Evolutionary conservation across 192 early-diverging fungal species (phyloP), one percentile per base, ranked within the genome.

Genomic region (Podila epigama): DNA sequence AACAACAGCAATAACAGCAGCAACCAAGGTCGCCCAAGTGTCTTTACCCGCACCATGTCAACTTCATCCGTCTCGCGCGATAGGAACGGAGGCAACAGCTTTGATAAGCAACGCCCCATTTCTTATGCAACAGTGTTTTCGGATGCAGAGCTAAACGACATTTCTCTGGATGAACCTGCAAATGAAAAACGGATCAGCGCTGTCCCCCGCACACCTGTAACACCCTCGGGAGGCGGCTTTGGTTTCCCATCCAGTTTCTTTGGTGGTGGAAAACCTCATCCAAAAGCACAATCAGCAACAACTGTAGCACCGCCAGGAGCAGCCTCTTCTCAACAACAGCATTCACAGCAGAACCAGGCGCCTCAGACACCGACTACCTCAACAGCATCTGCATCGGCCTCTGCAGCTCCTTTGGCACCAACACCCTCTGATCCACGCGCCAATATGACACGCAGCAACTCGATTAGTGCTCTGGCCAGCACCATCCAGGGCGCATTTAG

Each of bases 121-220:
- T 77, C 73, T 7, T 77, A 77, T 28, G 65, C 73, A 6, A 77
- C 73, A 2, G 73, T 77, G 5, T 77, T 77, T 64, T 77, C 73
- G 8, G 79, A 79, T 64, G 77, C 81, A 28, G 77, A 83, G 51
- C 34, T 83, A 48, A 83, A 79, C 39, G 81, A 83, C 52, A 69
- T 83, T 41, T 79, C 79, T 48, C 51, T 83, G 59, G 81, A 83
- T 58, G 81, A 83, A 18, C 50, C 65, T 7, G 1, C 41, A 34
- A 59, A 27, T 32, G 73, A 55, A 12, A 68, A 79, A 22, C 66
- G 64, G 27, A 63, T 51, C 29, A 75, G 66, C 54, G 58, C 64
- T 36, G 57, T 77, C 16, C 55, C 57, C 8, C 61, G 56, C 10
- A 73, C 68, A 3, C 67, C 70, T 13, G 63, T 68, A 1, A 73